Percentiles rank a stretch among this genome's conserved stretches.
Evolutionary conservation across 306 rosid species (phyloP).

Genomic region (Betula pendula): DNA sequence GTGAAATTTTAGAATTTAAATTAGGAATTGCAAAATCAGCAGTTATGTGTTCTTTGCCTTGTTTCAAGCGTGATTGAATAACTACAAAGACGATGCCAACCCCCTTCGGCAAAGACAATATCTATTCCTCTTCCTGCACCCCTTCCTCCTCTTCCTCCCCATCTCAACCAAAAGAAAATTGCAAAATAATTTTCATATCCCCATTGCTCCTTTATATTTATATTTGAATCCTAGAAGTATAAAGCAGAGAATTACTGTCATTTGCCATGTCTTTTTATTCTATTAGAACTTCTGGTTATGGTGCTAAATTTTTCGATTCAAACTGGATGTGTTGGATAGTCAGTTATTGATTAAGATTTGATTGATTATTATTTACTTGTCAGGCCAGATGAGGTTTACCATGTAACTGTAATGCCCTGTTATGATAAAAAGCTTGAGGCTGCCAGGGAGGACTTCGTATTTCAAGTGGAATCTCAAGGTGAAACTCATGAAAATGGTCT

Average conservation of each 20-base stretch:
- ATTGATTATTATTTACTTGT: constrained; percentile 4
- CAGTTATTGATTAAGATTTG: background rate
- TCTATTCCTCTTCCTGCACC: too few species aligned
- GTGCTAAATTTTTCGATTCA: background rate
- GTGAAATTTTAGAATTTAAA: background rate
- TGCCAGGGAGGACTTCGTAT: constrained; percentile 83
- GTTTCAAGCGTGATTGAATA: background rate
- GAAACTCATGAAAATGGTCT: constrained; percentile 39
- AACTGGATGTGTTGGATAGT: background rate
- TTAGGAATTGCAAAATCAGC: background rate
- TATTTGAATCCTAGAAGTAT: background rate
- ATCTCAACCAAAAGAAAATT: background rate
- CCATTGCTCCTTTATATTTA: background rate
- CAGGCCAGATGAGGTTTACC: constrained; percentile 87
- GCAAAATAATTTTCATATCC: background rate
- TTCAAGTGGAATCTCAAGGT: constrained; percentile 44
- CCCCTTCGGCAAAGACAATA: background rate
- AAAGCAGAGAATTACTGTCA: background rate
- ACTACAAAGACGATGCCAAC: background rate
- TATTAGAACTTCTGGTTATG: background rate
- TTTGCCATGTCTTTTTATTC: background rate
- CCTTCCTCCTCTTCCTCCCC: background rate
- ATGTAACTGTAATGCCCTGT: constrained; percentile 97
- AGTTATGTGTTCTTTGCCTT: background rate
- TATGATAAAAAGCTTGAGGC: constrained; percentile 98